Base-by-base conservation (phyloP, 2,329 filamentous ascomycete genomes). In the Penicillium sclerotigenum region DNA sequence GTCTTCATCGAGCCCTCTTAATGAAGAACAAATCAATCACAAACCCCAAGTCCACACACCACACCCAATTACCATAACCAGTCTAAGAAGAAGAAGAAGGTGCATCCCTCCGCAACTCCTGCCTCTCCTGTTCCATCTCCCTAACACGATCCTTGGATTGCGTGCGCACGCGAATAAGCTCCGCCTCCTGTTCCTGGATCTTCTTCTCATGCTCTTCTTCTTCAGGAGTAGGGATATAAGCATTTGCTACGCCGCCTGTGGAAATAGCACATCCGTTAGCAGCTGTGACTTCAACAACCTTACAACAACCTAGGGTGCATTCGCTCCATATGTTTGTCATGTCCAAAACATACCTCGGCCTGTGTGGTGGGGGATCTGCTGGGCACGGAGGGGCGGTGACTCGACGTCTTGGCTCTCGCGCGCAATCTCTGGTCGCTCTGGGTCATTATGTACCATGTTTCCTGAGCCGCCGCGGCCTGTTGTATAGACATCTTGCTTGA, bases 401-500 rank as follows among this genome's bases (percentile, higher is more conserved):
- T 87, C 85, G 58, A 97, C 90, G 67, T 97, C 92, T 74, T 97
- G 93, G 40, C 86, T 86, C 52, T 85, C 81, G 60, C 92, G 87
- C 34, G 92, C 90, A 70, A 90, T 70, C 59, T 83, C 80, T 9
- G 84, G 81, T 60, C 77, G 85, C 40, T 80, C 76, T 4, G 87
- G 85, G 65, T 94, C 87, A 60, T 84, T 85, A 70, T 87, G 87
- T 46, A 88, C 86, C 88, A 96, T 96, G 79, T 96, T 96, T 58
- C 91, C 91, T 5, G 84, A 87, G 59, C 92, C 92, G 54, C 92
- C 92, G 49, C 92, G 89, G 54, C 92, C 92, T 3, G 92, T 97
- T 20, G 92, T 96, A 70, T 93, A 91, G 62, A 90, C 80, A n/a
- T 88, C 78, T 45, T 83, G 83, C 77, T 95, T 96, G 70, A 97